phyloP scores from a whole-genome alignment of 2,329 filamentous ascomycete species.

The Colletotrichum echinochloae region DNA sequence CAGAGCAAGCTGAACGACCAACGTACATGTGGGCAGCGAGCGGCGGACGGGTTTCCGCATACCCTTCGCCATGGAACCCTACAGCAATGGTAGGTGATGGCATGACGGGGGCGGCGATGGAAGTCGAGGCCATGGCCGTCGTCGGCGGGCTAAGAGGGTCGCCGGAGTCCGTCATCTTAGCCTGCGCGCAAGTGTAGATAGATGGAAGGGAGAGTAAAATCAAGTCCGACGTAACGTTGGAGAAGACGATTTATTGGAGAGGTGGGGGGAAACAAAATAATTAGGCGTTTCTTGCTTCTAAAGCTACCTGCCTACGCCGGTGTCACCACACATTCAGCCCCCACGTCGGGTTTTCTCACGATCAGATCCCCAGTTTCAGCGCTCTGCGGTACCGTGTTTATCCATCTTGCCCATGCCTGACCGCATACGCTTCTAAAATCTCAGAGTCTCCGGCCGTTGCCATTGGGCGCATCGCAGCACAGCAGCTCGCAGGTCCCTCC shows the following conservation, averaged over 20 bases:
- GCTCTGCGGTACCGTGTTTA: slow-evolving; percentile 14
- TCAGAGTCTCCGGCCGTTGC: not conserved
- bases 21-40: slow-evolving; percentile 59
- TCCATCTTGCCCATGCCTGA: slow-evolving; percentile 30
- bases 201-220: not conserved
- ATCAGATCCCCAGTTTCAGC: slow-evolving; percentile 22
- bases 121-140: slow-evolving; percentile 35
- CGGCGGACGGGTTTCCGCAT: slow-evolving; percentile 46
- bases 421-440: slow-evolving; percentile 12
- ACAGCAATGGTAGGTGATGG: slow-evolving; percentile 39
- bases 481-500: slow-evolving; percentile 1
- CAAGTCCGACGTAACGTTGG: slow-evolving; percentile 4
- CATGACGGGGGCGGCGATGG: slow-evolving; percentile 22
- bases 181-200: slow-evolving; percentile 1
- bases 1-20: slow-evolving; percentile 16
- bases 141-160: slow-evolving; percentile 27
- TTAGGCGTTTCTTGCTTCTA: slow-evolving; percentile 16
- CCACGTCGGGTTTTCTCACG: slow-evolving; percentile 15
- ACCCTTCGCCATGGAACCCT: slow-evolving; percentile 35
- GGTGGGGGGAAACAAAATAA: slow-evolving; percentile 5
- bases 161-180: slow-evolving; percentile 24
- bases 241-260: slow-evolving; percentile 25
- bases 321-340: slow-evolving; percentile 19
- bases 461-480: slow-evolving; percentile 18
- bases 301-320: slow-evolving; percentile 20